Evolutionary conservation across 2,329 filamentous ascomycete species (phyloP).

Genomic region (Trichothecium sympodiale): DNA sequence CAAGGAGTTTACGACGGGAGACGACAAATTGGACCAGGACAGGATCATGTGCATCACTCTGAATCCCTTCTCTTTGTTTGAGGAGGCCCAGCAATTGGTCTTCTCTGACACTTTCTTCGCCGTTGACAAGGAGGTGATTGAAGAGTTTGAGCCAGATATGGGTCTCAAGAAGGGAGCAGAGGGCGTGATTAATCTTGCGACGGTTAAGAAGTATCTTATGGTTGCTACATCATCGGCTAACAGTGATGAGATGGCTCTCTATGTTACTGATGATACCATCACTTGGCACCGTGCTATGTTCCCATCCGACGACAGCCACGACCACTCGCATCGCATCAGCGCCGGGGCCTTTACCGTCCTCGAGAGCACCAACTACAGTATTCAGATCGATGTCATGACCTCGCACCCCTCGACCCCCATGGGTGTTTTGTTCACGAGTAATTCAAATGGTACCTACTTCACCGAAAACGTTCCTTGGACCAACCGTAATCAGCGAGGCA

Average conservation of each 20-base stretch:
- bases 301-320: slow-evolving; percentile 60
- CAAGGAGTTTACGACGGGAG: slow-evolving; percentile 59
- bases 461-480: slow-evolving; percentile 86
- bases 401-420: slow-evolving; percentile 54
- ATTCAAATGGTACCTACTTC: slow-evolving; percentile 95
- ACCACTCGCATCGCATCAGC: slow-evolving; percentile 57
- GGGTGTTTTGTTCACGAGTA: slow-evolving; percentile 87
- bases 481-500: slow-evolving; percentile 65
- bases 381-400: slow-evolving; percentile 89
- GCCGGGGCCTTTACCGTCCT: slow-evolving; percentile 88
- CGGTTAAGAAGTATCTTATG: slow-evolving; percentile 78
- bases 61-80: slow-evolving; percentile 58
- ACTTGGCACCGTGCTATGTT: slow-evolving; percentile 92
- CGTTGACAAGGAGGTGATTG: slow-evolving; percentile 31
- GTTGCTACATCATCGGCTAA: slow-evolving; percentile 69
- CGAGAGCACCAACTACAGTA: slow-evolving; percentile 94
- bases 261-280: slow-evolving; percentile 71
- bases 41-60: slow-evolving; percentile 72
- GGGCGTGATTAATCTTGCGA: slow-evolving; percentile 71
- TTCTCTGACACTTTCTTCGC: slow-evolving; percentile 79
- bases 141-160: slow-evolving; percentile 66
- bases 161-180: slow-evolving; percentile 62
- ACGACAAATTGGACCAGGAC: slow-evolving; percentile 52
- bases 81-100: slow-evolving; percentile 65
- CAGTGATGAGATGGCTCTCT: slow-evolving; percentile 86